Conservation (phyloP, 495 filamentous ascomycete genomes). For the Aspergillus indologenus region DNA sequence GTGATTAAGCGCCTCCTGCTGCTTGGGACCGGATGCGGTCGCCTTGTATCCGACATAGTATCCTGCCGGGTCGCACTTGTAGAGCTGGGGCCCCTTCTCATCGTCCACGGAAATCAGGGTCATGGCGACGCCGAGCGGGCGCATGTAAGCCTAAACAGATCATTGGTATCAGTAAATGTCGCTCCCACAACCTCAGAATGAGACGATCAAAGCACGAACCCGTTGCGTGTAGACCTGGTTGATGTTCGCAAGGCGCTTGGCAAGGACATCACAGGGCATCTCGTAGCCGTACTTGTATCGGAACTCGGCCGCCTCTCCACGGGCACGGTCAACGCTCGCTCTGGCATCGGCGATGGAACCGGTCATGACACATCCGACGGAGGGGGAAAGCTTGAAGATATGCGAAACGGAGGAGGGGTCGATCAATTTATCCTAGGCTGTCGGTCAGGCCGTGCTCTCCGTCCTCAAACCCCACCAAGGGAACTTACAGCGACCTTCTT, state of each 20-base stretch:
- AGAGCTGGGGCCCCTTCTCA: constrained; percentile 92
- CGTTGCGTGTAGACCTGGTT: constrained; percentile 98
- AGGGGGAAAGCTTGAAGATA: constrained; percentile 93
- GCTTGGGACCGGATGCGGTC: constrained; percentile 93
- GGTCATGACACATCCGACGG: constrained; percentile 97
- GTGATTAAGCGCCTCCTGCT: constrained; percentile 95
- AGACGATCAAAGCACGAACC: constrained; percentile 49
- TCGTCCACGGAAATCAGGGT: constrained; percentile 92
- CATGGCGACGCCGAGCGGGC: constrained; percentile 89
- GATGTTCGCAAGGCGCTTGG: constrained; percentile 96
- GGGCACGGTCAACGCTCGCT: constrained; percentile 84
- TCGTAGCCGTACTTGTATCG: constrained; percentile 98
- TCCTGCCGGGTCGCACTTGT: constrained; percentile 96
- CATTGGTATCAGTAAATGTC: constrained; percentile 9
- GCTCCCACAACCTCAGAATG: background rate
- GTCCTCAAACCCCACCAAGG: background rate
- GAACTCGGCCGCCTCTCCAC: constrained; percentile 95
- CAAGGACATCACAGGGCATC: constrained; percentile 96
- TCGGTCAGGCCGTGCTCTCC: constrained; percentile 14
- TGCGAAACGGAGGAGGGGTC: constrained; percentile 96
- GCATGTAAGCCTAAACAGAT: constrained; percentile 82
- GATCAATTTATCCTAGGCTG: constrained; percentile 88
- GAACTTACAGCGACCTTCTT: constrained; percentile 95
- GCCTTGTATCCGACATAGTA: constrained; percentile 99
- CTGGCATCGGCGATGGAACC: constrained; percentile 97